Evolutionary conservation across 257 asterid species (phyloP), one percentile per base, ranked within the genome.

Genomic region (Nicotiana obtusifolia): DNA sequence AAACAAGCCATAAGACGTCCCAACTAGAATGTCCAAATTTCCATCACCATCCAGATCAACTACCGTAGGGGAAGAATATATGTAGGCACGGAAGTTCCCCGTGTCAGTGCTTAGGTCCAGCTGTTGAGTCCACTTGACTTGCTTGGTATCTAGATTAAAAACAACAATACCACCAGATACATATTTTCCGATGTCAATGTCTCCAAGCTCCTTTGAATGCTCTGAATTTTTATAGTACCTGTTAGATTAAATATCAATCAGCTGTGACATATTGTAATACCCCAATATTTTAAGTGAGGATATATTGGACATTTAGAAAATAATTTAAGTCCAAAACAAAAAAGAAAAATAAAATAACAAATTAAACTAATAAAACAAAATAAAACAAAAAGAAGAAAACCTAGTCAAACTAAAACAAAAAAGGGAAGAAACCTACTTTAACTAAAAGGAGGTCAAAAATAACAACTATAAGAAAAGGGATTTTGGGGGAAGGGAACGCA

Each of bases 41-140:
- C 99, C 99, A 87, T 97, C 99, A 82, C 98, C 98, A 86, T 97
- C 98, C 93, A 97, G 85, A 94, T 97, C 99, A 83, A 88, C 94
- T 60, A 97, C 97, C 57, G 99, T 93, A 16, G 99, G 99, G 80
- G 99, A 89, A 73, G 99, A 93, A 88, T 97, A 92, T 88, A 97
- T 90, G 90, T 92, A 92, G 83, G 99, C 97, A 81, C 96, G 97
- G 87, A 94, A 97, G 47, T 80, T 90, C 82, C 89, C 97, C 84
- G 88, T 85, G 78, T 97, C 98, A 0, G 94, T 94, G 84, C 98
- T 97, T 86, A 90, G 80, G 86, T 97, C 99, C 87, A 97, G 86
- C 60, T 93, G 98, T 52, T 87, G 73, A 77, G 89, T 87, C 99
- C 99, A 97, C 86, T 94, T 97, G 85, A 97, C 97, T 89, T 97